Conservation (phyloP, 306 rosid genomes). For the Urtica urens region DNA sequence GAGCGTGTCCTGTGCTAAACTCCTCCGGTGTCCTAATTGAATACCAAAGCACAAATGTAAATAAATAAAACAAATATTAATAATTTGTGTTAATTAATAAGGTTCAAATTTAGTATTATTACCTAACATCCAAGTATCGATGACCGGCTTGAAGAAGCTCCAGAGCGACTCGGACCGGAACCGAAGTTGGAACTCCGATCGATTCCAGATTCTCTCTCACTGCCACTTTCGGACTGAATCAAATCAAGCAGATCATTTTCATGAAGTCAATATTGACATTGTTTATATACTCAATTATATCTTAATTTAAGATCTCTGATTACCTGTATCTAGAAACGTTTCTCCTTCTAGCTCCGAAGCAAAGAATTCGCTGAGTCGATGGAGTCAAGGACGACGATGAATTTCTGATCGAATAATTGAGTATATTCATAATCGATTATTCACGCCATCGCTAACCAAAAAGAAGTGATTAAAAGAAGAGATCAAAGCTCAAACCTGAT, state of each 20-base stretch:
- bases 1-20: conserved; percentile 55
- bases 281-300: no score
- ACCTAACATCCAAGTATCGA: conserved; percentile 83
- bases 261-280: no score
- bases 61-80: no score
- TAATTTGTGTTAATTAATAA: no score
- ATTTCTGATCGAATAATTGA: no score
- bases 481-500: no score
- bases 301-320: no score
- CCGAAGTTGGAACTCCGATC: conserved; percentile 55
- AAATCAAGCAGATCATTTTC: conserved; percentile 18
- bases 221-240: conserved; percentile 31
- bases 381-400: no score
- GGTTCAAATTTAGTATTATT: no score
- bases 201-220: conserved; percentile 39
- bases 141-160: conserved; percentile 92
- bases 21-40: conserved; percentile 59
- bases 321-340: conserved; percentile 17
- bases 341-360: not conserved
- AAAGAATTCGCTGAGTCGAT: not conserved
- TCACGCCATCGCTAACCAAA: no score
- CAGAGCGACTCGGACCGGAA: conserved; percentile 74
- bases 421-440: no score
- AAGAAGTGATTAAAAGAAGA: no score
- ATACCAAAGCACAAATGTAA: not conserved